Evolutionary conservation across 2,329 filamentous ascomycete genomes (phyloP).

Genomic region (Xylaria sp.): DNA sequence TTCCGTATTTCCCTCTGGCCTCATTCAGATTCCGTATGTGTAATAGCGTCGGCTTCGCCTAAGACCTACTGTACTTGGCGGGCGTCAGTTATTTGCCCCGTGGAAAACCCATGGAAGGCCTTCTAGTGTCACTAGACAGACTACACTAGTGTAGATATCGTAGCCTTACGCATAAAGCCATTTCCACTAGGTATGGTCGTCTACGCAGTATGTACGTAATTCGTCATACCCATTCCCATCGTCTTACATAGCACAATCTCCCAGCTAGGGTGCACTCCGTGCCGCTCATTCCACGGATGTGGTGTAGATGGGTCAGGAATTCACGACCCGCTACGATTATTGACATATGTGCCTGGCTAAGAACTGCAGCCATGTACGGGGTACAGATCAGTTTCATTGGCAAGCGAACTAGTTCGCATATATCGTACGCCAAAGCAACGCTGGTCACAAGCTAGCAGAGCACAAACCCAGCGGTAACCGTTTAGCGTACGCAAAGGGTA

Average conservation of each 20-base stretch:
- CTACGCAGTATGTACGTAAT: constrained; percentile 14
- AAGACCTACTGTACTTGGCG: constrained; percentile 14
- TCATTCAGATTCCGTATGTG: neutral
- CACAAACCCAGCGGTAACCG: constrained; percentile 7
- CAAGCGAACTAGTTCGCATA: constrained; percentile 26
- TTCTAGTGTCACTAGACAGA: neutral
- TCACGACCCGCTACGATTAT: constrained; percentile 15
- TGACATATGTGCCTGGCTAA: constrained; percentile 28
- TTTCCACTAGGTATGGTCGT: neutral
- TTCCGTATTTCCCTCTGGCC: neutral
- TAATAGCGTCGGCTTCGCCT: neutral
- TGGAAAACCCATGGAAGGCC: neutral
- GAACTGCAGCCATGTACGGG: constrained; percentile 26
- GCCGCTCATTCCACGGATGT: constrained; percentile 9
- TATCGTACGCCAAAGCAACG: constrained; percentile 20
- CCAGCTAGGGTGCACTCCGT: constrained; percentile 12
- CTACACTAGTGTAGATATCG: neutral
- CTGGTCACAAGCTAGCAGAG: constrained; percentile 9
- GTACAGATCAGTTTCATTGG: constrained; percentile 22
- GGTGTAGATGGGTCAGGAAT: constrained; percentile 11
- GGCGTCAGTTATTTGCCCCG: constrained; percentile 3
- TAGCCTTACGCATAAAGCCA: neutral
- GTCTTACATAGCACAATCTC: neutral
- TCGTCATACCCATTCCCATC: constrained; percentile 4
- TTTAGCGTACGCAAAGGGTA: too few relatives aligned